Evolutionary conservation across 1,284 basidiomycete species (phyloP).

Genomic region (Sutorius eximius): DNA sequence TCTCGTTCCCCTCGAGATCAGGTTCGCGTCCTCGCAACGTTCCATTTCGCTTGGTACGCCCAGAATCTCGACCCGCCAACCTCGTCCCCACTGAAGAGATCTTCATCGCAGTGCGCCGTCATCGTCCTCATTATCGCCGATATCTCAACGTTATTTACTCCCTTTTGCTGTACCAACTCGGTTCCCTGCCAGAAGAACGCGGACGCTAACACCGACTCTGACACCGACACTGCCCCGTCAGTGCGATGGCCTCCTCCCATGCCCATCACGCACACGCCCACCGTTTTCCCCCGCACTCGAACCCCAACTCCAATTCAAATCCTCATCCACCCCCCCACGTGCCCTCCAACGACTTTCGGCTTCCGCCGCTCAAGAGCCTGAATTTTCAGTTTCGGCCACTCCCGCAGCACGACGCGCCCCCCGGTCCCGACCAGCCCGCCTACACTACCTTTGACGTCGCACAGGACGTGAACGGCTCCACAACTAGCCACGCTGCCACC

Average conservation of each 20-base stretch:
- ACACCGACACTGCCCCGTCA: conserved; percentile 4
- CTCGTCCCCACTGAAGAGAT: conserved; percentile 10
- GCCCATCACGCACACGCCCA: conserved; percentile 28
- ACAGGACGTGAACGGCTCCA: conserved; percentile 19
- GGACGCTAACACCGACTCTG: conserved; percentile 14
- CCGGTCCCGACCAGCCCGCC: conserved; percentile 22
- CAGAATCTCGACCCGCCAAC: conserved; percentile 6
- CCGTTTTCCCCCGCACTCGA: conserved; percentile 39
- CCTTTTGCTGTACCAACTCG: conserved; percentile 5
- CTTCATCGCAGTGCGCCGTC: conserved; percentile 18
- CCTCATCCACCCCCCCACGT: conserved; percentile 39
- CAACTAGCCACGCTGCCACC: background rate
- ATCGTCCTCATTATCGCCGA: conserved; percentile 14
- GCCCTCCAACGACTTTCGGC: conserved; percentile 46
- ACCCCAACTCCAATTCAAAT: conserved; percentile 34
- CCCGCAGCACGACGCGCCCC: conserved; percentile 26
- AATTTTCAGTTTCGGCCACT: conserved; percentile 50
- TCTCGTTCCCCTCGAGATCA: conserved; percentile 10
- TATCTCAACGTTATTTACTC: conserved; percentile 23
- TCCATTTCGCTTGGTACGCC: conserved; percentile 35
- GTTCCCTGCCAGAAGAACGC: conserved; percentile 11
- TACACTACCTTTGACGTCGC: conserved; percentile 21
- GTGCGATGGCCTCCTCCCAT: conserved; percentile 32
- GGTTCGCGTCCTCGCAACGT: background rate
- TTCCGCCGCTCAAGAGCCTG: conserved; percentile 67